These are phyloP conservation scores for Eucalyptus cloeziana DNA, from an alignment of 345 rosid species.

Conservation along the genomic window DNA sequence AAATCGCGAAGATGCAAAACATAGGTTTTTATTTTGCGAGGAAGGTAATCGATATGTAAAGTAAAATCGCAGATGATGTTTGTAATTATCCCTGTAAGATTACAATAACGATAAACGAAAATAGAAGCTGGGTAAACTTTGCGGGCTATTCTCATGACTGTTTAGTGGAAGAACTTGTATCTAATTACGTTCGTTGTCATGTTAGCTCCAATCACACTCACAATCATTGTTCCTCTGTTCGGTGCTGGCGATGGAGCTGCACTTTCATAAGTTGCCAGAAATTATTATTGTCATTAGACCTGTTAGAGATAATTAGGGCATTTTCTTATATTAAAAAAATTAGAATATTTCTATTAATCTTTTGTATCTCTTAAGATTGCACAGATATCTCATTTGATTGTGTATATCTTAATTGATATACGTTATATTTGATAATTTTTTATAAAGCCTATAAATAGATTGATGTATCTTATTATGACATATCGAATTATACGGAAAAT, in stretches of 20 bases:
- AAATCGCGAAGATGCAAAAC: neutral
- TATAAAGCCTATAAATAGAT: too few species aligned
- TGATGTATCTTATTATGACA: too few species aligned
- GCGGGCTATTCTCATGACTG: neutral
- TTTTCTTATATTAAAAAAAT: too few species aligned
- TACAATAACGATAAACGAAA: too few species aligned
- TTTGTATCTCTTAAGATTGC: too few species aligned
- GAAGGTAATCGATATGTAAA: neutral
- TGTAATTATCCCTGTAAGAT: neutral
- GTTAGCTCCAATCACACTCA: neutral
- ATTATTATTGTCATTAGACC: neutral
- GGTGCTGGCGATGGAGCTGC: neutral
- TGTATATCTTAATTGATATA: too few species aligned
- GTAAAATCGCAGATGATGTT: neutral
- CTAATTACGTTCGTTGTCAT: neutral
- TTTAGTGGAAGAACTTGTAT: neutral
- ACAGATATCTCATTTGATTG: too few species aligned
- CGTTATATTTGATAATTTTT: too few species aligned
- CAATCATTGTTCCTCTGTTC: neutral
- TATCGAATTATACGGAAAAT: too few species aligned
- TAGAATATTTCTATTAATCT: too few species aligned
- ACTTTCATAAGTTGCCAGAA: neutral
- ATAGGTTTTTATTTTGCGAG: neutral
- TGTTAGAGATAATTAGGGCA: too few species aligned
- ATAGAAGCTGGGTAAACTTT: neutral